These are phyloP conservation scores for Aspergillus wentii DNA, from an alignment of 495 filamentous ascomycete species.

Conservation along the genomic window DNA sequence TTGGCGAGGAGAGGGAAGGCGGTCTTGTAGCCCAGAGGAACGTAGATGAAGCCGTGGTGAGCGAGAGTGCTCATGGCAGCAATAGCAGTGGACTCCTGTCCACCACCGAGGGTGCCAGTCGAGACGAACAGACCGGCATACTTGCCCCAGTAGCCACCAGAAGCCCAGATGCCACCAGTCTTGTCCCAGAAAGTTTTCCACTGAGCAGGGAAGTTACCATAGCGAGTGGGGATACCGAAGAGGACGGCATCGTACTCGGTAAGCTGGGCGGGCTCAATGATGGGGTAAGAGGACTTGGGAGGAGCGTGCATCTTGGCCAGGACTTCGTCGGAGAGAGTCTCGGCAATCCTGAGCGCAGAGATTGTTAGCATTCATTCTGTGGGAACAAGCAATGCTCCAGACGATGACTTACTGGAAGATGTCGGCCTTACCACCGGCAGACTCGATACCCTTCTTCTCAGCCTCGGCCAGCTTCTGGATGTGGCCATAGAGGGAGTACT, in stretches of 20 bases:
- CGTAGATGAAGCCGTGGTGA: conserved; percentile 94
- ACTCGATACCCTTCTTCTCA: conserved; percentile 85
- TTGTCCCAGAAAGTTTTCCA: conserved; percentile 91
- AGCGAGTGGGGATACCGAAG: conserved; percentile 95
- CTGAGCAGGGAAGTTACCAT: conserved; percentile 96
- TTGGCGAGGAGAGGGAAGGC: conserved; percentile 64
- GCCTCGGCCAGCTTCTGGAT: conserved; percentile 79
- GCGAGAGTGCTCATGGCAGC: conserved; percentile 80
- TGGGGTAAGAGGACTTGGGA: conserved; percentile 64
- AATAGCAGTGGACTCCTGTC: conserved; percentile 85
- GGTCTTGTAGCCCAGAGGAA: conserved; percentile 88
- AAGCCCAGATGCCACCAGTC: conserved; percentile 67
- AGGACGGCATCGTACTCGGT: conserved; percentile 84
- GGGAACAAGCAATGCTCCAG: not conserved
- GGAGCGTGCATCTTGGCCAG: conserved; percentile 87
- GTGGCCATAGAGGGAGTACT: conserved; percentile 98
- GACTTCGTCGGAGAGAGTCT: conserved; percentile 82
- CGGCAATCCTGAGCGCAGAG: conserved; percentile 54
- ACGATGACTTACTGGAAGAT: conserved; percentile 66
- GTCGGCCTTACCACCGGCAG: conserved; percentile 73
- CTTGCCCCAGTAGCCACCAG: conserved; percentile 82
- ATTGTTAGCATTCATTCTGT: conserved; percentile 5
- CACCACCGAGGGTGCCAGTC: conserved; percentile 76
- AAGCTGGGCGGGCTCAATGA: conserved; percentile 63
- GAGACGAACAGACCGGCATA: conserved; percentile 89